Evolutionary conservation across 495 filamentous ascomycete genomes (phyloP).

Genomic region (Hypoxylon crocopeplum): DNA sequence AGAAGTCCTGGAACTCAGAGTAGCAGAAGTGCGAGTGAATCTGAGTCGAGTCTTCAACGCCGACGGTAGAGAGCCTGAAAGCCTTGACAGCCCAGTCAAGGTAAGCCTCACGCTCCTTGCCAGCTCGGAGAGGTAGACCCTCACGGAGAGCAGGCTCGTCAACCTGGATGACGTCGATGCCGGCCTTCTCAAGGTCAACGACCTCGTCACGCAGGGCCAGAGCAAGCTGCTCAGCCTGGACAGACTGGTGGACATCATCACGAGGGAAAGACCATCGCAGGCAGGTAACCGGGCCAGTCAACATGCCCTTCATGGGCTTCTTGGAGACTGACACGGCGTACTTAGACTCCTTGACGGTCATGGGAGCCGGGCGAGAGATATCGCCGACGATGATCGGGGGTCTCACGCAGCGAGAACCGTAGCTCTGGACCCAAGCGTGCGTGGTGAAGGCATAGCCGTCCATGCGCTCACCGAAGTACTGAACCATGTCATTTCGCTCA

Average conservation of each 20-base stretch:
- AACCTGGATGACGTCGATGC: slow-evolving; percentile 97
- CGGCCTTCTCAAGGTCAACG: slow-evolving; percentile 93
- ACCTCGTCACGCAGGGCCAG: slow-evolving; percentile 98
- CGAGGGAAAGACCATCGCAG: slow-evolving; percentile 99
- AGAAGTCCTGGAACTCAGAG: slow-evolving; percentile 99
- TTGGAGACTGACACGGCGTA: slow-evolving; percentile 94
- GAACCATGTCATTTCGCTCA: slow-evolving; percentile 99
- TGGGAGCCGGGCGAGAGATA: slow-evolving; percentile 91
- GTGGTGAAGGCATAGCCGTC: slow-evolving; percentile 98
- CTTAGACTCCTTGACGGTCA: slow-evolving; percentile 99
- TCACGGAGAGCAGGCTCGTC: slow-evolving; percentile 99
- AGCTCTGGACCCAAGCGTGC: slow-evolving; percentile 97
- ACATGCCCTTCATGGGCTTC: slow-evolving; percentile 99
- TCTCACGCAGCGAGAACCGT: slow-evolving; percentile 96
- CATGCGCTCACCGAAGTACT: slow-evolving; percentile 98
- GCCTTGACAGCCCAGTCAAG: slow-evolving; percentile 94
- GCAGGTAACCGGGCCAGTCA: slow-evolving; percentile 98
- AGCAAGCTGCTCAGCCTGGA: slow-evolving; percentile 98
- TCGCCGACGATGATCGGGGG: slow-evolving; percentile 98
- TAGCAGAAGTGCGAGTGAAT: slow-evolving; percentile 99
- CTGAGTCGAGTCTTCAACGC: slow-evolving; percentile 91
- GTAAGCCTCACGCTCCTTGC: slow-evolving; percentile 92
- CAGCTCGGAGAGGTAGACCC: slow-evolving; percentile 93
- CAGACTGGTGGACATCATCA: slow-evolving; percentile 97
- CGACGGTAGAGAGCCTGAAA: slow-evolving; percentile 92